Percentiles rank a stretch among this genome's conserved stretches.
phyloP scores from a whole-genome alignment of 768 basidiomycete species.

The Tulasnella sp. region DNA sequence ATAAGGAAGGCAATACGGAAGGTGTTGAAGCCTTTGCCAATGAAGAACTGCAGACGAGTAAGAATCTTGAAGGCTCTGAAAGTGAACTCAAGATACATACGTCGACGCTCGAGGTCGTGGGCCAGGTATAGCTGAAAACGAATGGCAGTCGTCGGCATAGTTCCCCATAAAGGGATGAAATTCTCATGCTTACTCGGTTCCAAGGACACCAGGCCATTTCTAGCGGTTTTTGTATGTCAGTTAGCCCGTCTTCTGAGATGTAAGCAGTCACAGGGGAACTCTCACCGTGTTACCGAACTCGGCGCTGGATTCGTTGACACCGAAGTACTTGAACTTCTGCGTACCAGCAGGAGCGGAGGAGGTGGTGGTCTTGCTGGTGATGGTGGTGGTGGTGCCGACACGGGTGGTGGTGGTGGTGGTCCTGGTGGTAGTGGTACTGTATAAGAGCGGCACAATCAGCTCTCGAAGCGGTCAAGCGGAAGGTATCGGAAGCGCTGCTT shows the following conservation, averaged over 20 bases:
- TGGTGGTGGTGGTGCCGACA: conserved; percentile 18
- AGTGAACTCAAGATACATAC: conserved; percentile 22
- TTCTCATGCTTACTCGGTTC: conserved; percentile 27
- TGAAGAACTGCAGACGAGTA: conserved; percentile 38
- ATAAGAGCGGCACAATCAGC: conserved; percentile 19
- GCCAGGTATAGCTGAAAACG: conserved; percentile 40
- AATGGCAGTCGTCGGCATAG: neutral
- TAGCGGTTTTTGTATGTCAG: conserved; percentile 28
- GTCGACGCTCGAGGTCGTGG: conserved; percentile 38
- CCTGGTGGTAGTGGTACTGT: conserved; percentile 29
- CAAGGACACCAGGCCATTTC: conserved; percentile 41
- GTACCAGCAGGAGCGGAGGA: neutral
- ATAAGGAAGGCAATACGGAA: conserved; percentile 37
- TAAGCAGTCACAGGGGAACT: neutral
- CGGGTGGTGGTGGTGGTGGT: conserved; percentile 27
- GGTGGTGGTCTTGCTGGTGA: neutral
- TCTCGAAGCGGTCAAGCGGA: neutral
- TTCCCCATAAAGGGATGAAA: neutral
- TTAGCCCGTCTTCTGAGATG: neutral
- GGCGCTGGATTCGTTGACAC: conserved; percentile 55
- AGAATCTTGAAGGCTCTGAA: too few relatives aligned
- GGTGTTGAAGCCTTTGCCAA: conserved; percentile 48
- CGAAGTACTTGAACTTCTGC: conserved; percentile 51
- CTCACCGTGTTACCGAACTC: conserved; percentile 44
- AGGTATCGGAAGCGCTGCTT: neutral